These are phyloP conservation scores for Ambrosia artemisiifolia DNA, from an alignment of 129 eudicot genomes.

Conservation along the genomic window DNA sequence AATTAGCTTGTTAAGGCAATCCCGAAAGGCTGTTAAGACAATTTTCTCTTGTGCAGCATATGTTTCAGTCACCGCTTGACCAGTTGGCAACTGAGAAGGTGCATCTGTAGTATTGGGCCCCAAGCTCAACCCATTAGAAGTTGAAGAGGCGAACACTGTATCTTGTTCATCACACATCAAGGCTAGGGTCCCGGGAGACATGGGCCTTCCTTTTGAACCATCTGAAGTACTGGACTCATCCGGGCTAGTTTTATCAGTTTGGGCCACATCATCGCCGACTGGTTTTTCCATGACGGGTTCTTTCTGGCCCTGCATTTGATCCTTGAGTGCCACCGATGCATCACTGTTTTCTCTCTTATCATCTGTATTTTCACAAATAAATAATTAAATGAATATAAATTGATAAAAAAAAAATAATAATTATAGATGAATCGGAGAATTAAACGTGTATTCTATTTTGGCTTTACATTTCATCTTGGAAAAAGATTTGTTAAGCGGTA, in stretches of 20 bases:
- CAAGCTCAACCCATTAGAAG: conserved; percentile 38
- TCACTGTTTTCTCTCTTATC: conserved; percentile 45
- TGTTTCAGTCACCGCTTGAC: conserved; percentile 48
- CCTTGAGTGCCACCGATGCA: conserved; percentile 47
- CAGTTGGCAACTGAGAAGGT: conserved; percentile 45
- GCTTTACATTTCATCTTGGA: conserved; percentile 19
- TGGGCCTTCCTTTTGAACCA: conserved; percentile 55
- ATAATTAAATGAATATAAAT: neutral
- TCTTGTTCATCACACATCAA: conserved; percentile 96
- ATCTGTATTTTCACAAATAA: conserved; percentile 32
- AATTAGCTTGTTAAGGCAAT: conserved; percentile 76
- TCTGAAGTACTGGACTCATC: conserved; percentile 48
- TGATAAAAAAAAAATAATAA: neutral
- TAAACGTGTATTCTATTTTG: conserved; percentile 3
- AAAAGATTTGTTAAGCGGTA: neutral
- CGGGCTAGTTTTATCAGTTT: conserved; percentile 34
- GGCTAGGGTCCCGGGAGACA: conserved; percentile 91
- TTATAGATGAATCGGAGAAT: neutral
- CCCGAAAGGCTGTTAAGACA: conserved; percentile 74
- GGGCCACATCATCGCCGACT: conserved; percentile 37
- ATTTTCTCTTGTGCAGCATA: conserved; percentile 76
- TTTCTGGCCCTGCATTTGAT: conserved; percentile 41
- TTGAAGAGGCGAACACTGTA: conserved; percentile 49
- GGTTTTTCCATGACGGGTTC: conserved; percentile 40
- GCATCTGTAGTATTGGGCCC: conserved; percentile 21